Conservation (phyloP, 768 basidiomycete genomes). For the Tylopilus plumbeoviolaceoides region DNA sequence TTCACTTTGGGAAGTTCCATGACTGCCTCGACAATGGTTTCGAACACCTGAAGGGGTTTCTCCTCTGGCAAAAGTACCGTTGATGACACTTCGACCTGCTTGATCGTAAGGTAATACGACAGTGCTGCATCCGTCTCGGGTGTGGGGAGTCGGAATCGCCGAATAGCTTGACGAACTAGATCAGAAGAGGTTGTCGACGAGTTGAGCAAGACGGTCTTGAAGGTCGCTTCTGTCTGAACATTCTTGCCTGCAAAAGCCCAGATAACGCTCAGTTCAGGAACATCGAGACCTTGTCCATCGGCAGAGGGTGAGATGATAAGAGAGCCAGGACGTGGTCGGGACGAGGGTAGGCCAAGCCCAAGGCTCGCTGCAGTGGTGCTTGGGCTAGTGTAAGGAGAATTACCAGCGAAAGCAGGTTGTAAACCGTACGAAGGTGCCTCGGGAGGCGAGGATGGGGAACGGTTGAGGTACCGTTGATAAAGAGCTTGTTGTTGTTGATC, state of each 20-base stretch:
- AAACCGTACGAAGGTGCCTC: slow-evolving; percentile 76
- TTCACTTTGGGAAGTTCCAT: too few relatives aligned
- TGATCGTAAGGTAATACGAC: slow-evolving; percentile 87
- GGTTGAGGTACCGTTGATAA: slow-evolving; percentile 86
- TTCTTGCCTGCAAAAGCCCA: slow-evolving; percentile 93
- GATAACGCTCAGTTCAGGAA: slow-evolving; percentile 89
- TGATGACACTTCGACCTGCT: slow-evolving; percentile 88
- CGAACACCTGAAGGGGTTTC: too few relatives aligned
- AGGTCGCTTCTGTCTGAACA: slow-evolving; percentile 91
- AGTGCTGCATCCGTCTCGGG: slow-evolving; percentile 49
- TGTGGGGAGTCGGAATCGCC: slow-evolving; percentile 81
- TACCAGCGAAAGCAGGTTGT: slow-evolving; percentile 58
- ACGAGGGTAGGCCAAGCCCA: slow-evolving; percentile 44
- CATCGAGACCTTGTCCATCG: slow-evolving; percentile 56
- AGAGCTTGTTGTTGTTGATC: slow-evolving; percentile 86
- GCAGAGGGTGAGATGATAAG: slow-evolving; percentile 61
- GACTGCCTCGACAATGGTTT: too few relatives aligned
- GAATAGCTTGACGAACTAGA: slow-evolving; percentile 87
- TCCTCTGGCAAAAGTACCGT: slow-evolving; percentile 64
- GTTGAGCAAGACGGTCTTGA: slow-evolving; percentile 96
- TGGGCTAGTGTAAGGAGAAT: slow-evolving; percentile 39
- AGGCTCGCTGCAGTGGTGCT: slow-evolving; percentile 39
- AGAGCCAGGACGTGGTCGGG: slow-evolving; percentile 71
- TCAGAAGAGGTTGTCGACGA: slow-evolving; percentile 79
- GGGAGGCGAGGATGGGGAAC: slow-evolving; percentile 75